Percentiles rank a stretch among this genome's conserved stretches.
These are phyloP conservation scores for Amaranthus cruentus DNA, from an alignment of 148 eudicot species.

Conservation along the genomic window DNA sequence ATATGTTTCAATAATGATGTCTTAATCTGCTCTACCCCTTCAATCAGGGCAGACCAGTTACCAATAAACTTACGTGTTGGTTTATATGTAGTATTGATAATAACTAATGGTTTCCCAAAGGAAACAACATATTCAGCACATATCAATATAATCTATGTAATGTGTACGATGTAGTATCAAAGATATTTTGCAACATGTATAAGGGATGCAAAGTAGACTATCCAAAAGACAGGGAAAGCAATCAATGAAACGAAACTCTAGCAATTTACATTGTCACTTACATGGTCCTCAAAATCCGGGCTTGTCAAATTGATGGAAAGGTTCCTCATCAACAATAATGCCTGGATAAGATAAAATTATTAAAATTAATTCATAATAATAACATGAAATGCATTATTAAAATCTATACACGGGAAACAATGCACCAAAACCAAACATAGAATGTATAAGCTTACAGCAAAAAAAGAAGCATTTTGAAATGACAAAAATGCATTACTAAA, in stretches of 20 bases:
- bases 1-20: constrained; percentile 5
- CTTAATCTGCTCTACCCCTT: constrained; percentile 11
- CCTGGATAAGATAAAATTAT: constrained; percentile 37
- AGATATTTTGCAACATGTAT: background rate
- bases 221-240: background rate
- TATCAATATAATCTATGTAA: background rate
- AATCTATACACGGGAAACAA: background rate
- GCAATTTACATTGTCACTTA: constrained; percentile 37
- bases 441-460: background rate
- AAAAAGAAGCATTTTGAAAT: too few relatives aligned
- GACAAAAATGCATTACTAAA: too few relatives aligned
- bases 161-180: background rate
- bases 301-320: constrained; percentile 88
- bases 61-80: background rate
- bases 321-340: constrained; percentile 78
- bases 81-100: background rate
- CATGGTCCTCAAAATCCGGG: constrained; percentile 93
- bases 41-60: constrained; percentile 10
- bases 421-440: background rate
- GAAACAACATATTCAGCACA: constrained; percentile 5
- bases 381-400: background rate
- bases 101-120: background rate
- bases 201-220: background rate
- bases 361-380: background rate
- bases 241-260: background rate